phyloP scores from a whole-genome alignment of 169 alveolate species.

The Babesia sp. region DNA sequence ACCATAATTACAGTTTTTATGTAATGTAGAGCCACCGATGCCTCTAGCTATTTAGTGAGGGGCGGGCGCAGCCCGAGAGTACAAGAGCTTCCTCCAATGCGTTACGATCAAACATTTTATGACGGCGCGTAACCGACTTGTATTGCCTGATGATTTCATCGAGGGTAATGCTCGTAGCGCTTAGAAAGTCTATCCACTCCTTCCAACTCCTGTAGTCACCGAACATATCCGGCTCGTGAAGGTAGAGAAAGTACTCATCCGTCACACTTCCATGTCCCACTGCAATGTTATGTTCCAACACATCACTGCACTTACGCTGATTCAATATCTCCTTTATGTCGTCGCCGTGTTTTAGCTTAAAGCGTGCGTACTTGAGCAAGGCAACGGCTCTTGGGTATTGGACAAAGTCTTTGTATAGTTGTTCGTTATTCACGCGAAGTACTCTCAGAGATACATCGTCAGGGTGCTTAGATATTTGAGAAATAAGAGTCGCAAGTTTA shows the following conservation, averaged over 20 bases:
- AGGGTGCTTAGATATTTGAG: constrained; percentile 44
- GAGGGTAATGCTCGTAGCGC: constrained; percentile 7
- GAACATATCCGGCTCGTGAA: constrained; percentile 67
- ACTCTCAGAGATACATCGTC: constrained; percentile 39
- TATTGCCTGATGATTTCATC: constrained; percentile 1
- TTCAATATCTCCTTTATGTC: constrained; percentile 32
- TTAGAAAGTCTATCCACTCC: constrained; percentile 54
- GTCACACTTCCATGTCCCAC: constrained; percentile 10
- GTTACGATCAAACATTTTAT: background rate
- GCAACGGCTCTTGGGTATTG: constrained; percentile 26
- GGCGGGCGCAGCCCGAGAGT: constrained; percentile 2
- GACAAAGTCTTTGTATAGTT: constrained; percentile 40
- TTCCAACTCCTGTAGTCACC: constrained; percentile 44
- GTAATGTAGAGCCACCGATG: too few species aligned
- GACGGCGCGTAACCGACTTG: background rate
- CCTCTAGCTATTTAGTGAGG: background rate
- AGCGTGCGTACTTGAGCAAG: constrained; percentile 52
- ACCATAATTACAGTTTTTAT: background rate
- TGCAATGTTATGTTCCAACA: background rate
- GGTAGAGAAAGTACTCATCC: constrained; percentile 60
- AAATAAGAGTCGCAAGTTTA: constrained; percentile 13
- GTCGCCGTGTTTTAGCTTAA: constrained; percentile 37
- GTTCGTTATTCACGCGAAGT: constrained; percentile 53
- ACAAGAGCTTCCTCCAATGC: constrained; percentile 1
- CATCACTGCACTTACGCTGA: constrained; percentile 5